Conservation (phyloP, 192 early-diverging fungal genomes). For the Geosiphon pyriformis region DNA sequence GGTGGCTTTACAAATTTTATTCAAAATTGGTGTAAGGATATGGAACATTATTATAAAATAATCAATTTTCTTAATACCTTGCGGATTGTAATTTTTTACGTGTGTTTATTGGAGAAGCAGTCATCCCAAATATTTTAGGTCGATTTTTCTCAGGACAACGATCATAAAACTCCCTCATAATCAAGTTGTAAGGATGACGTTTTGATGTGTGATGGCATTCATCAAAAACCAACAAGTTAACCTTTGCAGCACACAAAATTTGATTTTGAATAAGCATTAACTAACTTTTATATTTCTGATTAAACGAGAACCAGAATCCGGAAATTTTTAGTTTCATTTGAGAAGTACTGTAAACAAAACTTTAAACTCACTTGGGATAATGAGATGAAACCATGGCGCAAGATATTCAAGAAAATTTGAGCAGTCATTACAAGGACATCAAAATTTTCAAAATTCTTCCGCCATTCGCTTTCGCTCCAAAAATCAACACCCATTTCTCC, state of each 20-base stretch:
- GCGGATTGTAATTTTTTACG: constrained; percentile 24
- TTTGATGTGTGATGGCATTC: constrained; percentile 87
- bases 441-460: constrained; percentile 41
- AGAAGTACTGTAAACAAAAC: too few species aligned
- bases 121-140: constrained; percentile 90
- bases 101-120: constrained; percentile 75
- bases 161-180: constrained; percentile 82
- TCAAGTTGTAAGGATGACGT: constrained; percentile 67
- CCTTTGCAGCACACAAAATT: constrained; percentile 29
- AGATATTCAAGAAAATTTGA: constrained; percentile 73
- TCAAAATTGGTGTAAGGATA: neutral
- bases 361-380: constrained; percentile 51
- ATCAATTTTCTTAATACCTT: constrained; percentile 21
- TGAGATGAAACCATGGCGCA: constrained; percentile 62
- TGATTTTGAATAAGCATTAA: neutral
- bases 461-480: constrained; percentile 58
- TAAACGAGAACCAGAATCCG: neutral
- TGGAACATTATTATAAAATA: neutral
- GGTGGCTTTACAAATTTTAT: constrained; percentile 27
- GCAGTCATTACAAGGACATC: constrained; percentile 87
- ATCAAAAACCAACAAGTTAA: constrained; percentile 89
- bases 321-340: too few species aligned
- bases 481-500: constrained; percentile 65
- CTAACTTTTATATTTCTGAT: constrained; percentile 11
- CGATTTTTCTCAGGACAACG: constrained; percentile 35